phyloP scores from a whole-genome alignment of 176 grass and related monocot genomes.

The Tillandsia leiboldiana region DNA sequence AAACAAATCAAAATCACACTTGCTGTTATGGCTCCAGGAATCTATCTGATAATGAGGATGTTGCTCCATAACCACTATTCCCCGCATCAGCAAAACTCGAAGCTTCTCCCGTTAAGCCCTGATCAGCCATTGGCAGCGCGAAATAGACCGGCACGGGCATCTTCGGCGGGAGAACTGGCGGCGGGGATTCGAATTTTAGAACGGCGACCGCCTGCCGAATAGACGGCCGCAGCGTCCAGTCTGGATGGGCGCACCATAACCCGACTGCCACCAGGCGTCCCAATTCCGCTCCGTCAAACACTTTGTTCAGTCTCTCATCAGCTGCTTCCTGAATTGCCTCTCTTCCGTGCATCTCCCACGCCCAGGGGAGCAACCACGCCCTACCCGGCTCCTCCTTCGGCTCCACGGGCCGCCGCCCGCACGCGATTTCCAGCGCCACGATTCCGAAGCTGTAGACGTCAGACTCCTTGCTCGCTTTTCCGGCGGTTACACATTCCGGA shows the following conservation, averaged over 20 bases:
- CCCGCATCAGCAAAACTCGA: too few species aligned
- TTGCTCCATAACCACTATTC: too few species aligned
- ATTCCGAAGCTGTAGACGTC: constrained; percentile 62
- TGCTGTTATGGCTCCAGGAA: too few species aligned
- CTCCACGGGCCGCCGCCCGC: constrained; percentile 28
- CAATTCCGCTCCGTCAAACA: constrained; percentile 30
- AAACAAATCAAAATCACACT: too few species aligned
- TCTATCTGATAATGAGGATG: too few species aligned
- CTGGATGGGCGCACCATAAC: constrained; percentile 55
- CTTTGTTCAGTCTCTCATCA: constrained; percentile 15
- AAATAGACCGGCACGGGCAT: constrained; percentile 53
- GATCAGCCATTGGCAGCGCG: constrained; percentile 12
- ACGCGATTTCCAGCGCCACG: constrained; percentile 47
- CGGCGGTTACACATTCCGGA: constrained; percentile 41
- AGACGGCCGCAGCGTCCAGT: constrained; percentile 26
- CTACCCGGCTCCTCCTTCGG: background rate
- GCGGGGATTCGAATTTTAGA: constrained; percentile 27
- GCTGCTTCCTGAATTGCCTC: constrained; percentile 23
- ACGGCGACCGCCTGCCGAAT: constrained; percentile 28
- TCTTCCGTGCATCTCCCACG: constrained; percentile 28
- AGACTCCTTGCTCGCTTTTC: constrained; percentile 66
- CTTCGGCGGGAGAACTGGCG: constrained; percentile 33
- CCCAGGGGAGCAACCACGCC: constrained; percentile 32
- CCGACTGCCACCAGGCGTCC: constrained; percentile 36
- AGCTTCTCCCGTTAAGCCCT: too few species aligned